Conservation (phyloP, 2,329 filamentous ascomycete genomes). For the Mycocentrospora acerina region DNA sequence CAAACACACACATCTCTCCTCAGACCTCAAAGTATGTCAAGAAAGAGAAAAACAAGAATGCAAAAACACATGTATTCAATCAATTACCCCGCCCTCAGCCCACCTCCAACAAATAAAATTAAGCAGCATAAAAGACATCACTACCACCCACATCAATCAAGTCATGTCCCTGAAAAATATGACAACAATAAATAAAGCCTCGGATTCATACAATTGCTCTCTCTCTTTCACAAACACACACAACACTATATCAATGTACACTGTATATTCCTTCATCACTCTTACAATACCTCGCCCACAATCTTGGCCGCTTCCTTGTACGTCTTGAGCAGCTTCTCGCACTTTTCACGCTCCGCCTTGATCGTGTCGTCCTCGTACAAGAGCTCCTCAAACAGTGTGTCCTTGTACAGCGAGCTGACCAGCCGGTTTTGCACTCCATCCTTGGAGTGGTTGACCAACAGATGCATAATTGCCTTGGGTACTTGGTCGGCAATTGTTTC, state of each 20-base stretch:
- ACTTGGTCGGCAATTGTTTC: constrained; percentile 99
- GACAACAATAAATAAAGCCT: too few species aligned
- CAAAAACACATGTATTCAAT: too few species aligned
- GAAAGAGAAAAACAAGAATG: too few species aligned
- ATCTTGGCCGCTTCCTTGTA: constrained; percentile 99
- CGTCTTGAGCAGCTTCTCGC: constrained; percentile 89
- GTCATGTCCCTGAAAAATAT: too few species aligned
- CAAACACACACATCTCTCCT: too few species aligned
- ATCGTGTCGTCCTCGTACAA: constrained; percentile 97
- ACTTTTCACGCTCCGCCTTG: constrained; percentile 97
- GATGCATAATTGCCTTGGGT: constrained; percentile 97
- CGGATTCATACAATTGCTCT: too few species aligned
- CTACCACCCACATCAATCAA: too few species aligned
- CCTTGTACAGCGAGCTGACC: constrained; percentile 93
- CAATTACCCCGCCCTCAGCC: too few species aligned
- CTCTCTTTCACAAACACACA: constrained; percentile 33
- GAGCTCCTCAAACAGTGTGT: constrained; percentile 85
- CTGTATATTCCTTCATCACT: too few species aligned
- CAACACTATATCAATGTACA: constrained; percentile 11
- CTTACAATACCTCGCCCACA: constrained; percentile 77
- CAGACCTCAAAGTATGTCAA: too few species aligned
- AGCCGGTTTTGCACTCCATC: constrained; percentile 96
- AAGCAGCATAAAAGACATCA: too few species aligned
- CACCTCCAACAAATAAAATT: too few species aligned
- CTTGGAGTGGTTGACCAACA: constrained; percentile 97